phyloP scores from a whole-genome alignment of 164 flowering plant genomes.

The Tinospora cordifolia region DNA sequence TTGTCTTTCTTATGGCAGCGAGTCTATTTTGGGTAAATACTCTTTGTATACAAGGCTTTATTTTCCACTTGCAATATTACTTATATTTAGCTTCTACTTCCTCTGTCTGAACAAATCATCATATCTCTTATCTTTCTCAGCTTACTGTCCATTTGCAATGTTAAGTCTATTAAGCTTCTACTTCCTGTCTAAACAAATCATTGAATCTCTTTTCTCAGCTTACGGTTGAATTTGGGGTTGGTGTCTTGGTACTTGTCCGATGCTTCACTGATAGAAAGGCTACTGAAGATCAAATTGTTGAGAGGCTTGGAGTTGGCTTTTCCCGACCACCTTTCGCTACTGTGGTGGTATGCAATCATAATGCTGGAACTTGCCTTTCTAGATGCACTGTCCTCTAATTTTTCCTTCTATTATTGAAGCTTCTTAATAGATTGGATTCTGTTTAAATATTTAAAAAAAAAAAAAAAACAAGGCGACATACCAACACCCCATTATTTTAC shows the following conservation, averaged over 20 bases:
- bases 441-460: too few relatives aligned
- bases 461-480: too few relatives aligned
- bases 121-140: not conserved
- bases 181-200: not conserved
- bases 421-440: not conserved
- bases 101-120: not conserved
- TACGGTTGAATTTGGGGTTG: slow-evolving; percentile 58
- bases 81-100: not conserved
- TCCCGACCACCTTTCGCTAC: slow-evolving; percentile 68
- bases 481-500: too few relatives aligned
- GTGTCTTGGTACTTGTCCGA: slow-evolving; percentile 63
- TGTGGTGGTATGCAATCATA: slow-evolving; percentile 55
- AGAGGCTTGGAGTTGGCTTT: slow-evolving; percentile 76
- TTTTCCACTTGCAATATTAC: not conserved
- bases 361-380: slow-evolving; percentile 8
- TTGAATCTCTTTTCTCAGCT: slow-evolving; percentile 36
- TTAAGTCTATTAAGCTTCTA: not conserved
- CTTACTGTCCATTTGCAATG: not conserved
- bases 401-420: not conserved
- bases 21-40: slow-evolving; percentile 70
- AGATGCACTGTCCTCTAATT: not conserved
- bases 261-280: slow-evolving; percentile 58
- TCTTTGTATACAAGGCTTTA: slow-evolving; percentile 1
- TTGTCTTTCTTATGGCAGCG: slow-evolving; percentile 69
- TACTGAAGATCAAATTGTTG: slow-evolving; percentile 47